phyloP scores from a whole-genome alignment of 2,329 filamentous ascomycete species.

The Emergomyces pasteurianus region DNA sequence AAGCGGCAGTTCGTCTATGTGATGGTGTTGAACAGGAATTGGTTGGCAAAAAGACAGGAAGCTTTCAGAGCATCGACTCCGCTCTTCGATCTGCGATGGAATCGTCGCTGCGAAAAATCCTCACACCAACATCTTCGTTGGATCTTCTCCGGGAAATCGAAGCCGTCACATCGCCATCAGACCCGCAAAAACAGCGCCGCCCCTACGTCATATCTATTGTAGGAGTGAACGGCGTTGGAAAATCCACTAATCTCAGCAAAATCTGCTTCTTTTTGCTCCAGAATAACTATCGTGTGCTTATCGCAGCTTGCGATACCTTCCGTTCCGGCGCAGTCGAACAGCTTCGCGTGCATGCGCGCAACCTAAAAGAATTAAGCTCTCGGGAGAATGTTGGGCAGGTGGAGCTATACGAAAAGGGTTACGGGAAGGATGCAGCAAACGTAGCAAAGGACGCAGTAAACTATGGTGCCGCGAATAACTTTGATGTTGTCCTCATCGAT shows the following conservation, averaged over 20 bases:
- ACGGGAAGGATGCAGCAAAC: conserved; percentile 92
- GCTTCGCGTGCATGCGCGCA: conserved; percentile 85
- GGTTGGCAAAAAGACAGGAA: conserved; percentile 79
- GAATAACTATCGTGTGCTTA: conserved; percentile 90
- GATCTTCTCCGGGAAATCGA: conserved; percentile 92
- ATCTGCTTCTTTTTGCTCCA: conserved; percentile 97
- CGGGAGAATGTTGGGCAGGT: conserved; percentile 71
- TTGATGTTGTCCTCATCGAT: conserved; percentile 92
- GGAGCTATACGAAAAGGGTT: conserved; percentile 91
- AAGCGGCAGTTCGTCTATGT: conserved; percentile 83
- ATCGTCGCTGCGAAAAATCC: conserved; percentile 82
- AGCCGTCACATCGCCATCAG: conserved; percentile 56
- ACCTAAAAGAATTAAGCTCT: conserved; percentile 75
- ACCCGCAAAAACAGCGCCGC: conserved; percentile 52
- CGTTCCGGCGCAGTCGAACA: conserved; percentile 95
- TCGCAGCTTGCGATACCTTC: conserved; percentile 94
- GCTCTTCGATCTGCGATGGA: conserved; percentile 82
- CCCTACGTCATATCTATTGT: conserved; percentile 98
- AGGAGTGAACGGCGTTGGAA: conserved; percentile 95
- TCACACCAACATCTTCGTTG: conserved; percentile 88
- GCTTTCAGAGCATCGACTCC: conserved; percentile 76
- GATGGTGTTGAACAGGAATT: conserved; percentile 85
- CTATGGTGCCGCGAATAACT: conserved; percentile 61
- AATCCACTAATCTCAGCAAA: conserved; percentile 94
- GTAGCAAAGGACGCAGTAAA: conserved; percentile 90